Evolutionary conservation across 495 filamentous ascomycete species (phyloP).

Genomic region (Durotheca rogersii): DNA sequence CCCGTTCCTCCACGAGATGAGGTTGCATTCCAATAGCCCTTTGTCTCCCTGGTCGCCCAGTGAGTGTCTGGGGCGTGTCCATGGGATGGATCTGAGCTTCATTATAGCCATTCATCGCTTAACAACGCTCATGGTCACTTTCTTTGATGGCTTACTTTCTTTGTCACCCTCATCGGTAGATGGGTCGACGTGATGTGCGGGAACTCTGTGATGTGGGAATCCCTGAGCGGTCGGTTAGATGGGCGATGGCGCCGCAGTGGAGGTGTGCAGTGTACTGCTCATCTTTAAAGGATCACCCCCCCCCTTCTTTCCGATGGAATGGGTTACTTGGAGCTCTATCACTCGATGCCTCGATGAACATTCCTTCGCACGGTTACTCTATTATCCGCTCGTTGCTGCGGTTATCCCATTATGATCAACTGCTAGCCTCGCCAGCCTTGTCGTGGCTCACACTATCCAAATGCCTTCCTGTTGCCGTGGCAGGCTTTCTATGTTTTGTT

Average conservation of each 20-base stretch:
- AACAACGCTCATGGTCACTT: slow-evolving; percentile 33
- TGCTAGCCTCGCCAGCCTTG: slow-evolving; percentile 30
- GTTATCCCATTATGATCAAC: slow-evolving; percentile 30
- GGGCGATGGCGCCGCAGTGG: slow-evolving; percentile 9
- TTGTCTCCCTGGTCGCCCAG: slow-evolving; percentile 27
- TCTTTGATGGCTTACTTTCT: slow-evolving; percentile 35
- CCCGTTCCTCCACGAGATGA: slow-evolving; percentile 24
- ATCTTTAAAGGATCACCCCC: slow-evolving; percentile 35
- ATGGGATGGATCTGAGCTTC: slow-evolving; percentile 18
- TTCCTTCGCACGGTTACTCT: slow-evolving; percentile 30
- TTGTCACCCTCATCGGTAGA: slow-evolving; percentile 21
- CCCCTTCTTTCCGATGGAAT: slow-evolving; percentile 23
- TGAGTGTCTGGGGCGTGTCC: neutral
- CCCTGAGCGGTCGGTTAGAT: too few relatives aligned
- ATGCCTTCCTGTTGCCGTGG: slow-evolving; percentile 38
- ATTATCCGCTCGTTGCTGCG: slow-evolving; percentile 31
- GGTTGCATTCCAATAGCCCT: slow-evolving; percentile 35
- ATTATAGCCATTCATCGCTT: slow-evolving; percentile 31
- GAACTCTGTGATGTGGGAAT: too few relatives aligned
- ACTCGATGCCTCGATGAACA: slow-evolving; percentile 34
- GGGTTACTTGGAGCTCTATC: slow-evolving; percentile 19
- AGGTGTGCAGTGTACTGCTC: slow-evolving; percentile 14
- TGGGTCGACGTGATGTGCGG: slow-evolving; percentile 14
- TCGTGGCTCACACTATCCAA: slow-evolving; percentile 29
- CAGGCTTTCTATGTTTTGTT: slow-evolving; percentile 39